phyloP scores from a whole-genome alignment of 257 asterid species.

The Mentha longifolia region DNA sequence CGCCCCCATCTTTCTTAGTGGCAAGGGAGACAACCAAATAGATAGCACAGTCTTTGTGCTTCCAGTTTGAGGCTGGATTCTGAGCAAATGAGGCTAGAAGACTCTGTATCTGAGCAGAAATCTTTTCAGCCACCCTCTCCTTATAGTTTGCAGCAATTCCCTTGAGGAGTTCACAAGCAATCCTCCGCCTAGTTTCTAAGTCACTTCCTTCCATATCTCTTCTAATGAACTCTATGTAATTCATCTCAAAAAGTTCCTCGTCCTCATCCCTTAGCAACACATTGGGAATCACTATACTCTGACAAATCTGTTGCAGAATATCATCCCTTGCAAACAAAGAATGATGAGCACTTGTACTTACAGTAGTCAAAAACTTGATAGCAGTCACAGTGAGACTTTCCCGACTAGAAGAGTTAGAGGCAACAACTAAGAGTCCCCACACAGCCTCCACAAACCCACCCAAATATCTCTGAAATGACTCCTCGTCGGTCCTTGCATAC shows the following conservation, averaged over 20 bases:
- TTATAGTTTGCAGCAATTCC: constrained; percentile 83
- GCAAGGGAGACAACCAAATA: constrained; percentile 92
- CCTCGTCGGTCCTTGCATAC: constrained; percentile 88
- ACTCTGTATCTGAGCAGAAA: constrained; percentile 66
- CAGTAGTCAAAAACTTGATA: constrained; percentile 79
- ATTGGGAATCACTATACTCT: constrained; percentile 88
- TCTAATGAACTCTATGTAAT: constrained; percentile 82
- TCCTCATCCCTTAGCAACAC: constrained; percentile 98
- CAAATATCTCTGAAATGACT: constrained; percentile 65
- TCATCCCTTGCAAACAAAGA: constrained; percentile 74
- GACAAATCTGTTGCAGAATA: constrained; percentile 74
- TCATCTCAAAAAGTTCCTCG: constrained; percentile 94
- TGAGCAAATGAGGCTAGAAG: constrained; percentile 69
- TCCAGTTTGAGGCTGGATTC: constrained; percentile 86
- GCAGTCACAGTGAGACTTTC: constrained; percentile 91
- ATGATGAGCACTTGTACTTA: constrained; percentile 83
- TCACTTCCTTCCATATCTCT: constrained; percentile 99
- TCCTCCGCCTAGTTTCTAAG: constrained; percentile 94
- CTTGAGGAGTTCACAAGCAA: constrained; percentile 95
- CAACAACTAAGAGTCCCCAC: constrained; percentile 77
- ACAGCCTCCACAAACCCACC: constrained; percentile 84
- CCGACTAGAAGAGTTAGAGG: constrained; percentile 66
- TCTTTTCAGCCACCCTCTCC: constrained; percentile 77
- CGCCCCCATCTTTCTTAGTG: constrained; percentile 78
- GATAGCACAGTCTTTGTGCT: constrained; percentile 92